These are phyloP conservation scores for Castanea mollissima DNA, from an alignment of 306 rosid genomes.

Conservation along the genomic window DNA sequence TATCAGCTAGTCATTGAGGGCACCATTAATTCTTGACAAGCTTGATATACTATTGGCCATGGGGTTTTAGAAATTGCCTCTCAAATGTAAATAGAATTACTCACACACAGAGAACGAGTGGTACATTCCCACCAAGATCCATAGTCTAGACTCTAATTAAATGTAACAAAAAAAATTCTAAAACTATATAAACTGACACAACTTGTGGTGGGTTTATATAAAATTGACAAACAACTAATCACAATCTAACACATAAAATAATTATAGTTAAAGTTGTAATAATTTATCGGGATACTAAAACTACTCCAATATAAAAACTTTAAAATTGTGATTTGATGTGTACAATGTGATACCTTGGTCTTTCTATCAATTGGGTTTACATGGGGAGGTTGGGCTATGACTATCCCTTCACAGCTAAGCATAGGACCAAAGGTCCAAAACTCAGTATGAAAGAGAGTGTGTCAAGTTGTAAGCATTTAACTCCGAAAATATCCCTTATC, in stretches of 20 bases:
- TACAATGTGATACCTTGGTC: conserved; percentile 5
- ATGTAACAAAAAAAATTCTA: background rate
- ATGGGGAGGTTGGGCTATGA: conserved; percentile 20
- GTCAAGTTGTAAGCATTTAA: conserved; percentile 39
- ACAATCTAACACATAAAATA: no score
- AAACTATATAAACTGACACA: no score
- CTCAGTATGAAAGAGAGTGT: conserved; percentile 3
- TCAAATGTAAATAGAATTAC: background rate
- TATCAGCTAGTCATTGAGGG: background rate
- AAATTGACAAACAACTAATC: rapidly evolving
- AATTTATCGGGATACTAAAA: no score
- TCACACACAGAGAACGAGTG: background rate
- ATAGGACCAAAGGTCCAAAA: conserved; percentile 19
- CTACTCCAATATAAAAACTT: background rate
- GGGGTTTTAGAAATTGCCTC: background rate
- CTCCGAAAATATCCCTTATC: conserved; percentile 37
- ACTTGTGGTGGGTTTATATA: rapidly evolving
- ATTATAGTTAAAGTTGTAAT: no score
- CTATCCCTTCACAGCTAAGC: conserved; percentile 49
- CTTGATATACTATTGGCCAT: background rate
- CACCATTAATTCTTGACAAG: background rate
- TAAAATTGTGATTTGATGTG: background rate
- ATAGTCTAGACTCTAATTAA: no score
- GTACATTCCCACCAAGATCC: no score
- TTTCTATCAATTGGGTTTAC: conserved; percentile 4